These are phyloP conservation scores for Salinomyces thailandicus DNA, from an alignment of 2,329 filamentous ascomycete species.

Conservation along the genomic window DNA sequence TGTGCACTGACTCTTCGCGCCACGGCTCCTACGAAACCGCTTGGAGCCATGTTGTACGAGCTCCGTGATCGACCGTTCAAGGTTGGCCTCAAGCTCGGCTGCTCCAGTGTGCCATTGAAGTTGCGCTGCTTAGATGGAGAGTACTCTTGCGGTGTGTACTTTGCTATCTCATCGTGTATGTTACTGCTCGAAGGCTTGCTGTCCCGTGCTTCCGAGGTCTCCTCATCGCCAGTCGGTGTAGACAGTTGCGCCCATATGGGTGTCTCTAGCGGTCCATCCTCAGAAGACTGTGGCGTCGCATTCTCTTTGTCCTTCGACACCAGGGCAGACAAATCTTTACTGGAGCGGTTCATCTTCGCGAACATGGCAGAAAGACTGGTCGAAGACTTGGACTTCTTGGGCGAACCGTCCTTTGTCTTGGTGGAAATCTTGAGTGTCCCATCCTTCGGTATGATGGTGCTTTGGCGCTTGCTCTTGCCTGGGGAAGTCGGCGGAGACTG, in stretches of 20 bases:
- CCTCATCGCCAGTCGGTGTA: conserved; percentile 4
- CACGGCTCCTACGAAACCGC: conserved; percentile 17
- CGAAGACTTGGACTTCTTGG: conserved; percentile 68
- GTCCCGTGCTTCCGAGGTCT: conserved; percentile 20
- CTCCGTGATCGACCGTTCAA: conserved; percentile 23
- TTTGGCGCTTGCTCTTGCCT: conserved; percentile 24
- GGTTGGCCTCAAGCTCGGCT: conserved; percentile 39
- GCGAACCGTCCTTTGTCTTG: conserved; percentile 7
- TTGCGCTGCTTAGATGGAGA: conserved; percentile 52
- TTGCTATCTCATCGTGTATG: conserved; percentile 44
- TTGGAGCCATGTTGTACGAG: conserved; percentile 11
- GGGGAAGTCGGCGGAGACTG: conserved; percentile 24
- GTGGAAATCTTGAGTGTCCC: conserved; percentile 9
- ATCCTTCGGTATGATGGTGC: conserved; percentile 9
- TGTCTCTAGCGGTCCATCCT: conserved; percentile 41
- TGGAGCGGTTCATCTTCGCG: conserved; percentile 57
- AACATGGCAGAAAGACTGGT: conserved; percentile 72
- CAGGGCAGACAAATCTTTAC: conserved; percentile 49
- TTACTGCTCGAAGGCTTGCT: conserved; percentile 38
- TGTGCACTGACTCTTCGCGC: conserved; percentile 20
- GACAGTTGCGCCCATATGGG: conserved; percentile 76
- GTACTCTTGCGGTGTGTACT: conserved; percentile 51
- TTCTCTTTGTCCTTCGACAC: conserved; percentile 71
- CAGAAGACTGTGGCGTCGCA: conserved; percentile 48
- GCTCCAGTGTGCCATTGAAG: conserved; percentile 31